Base-by-base conservation (phyloP, 768 basidiomycete genomes). In the Leucosporidium scottii region DNA sequence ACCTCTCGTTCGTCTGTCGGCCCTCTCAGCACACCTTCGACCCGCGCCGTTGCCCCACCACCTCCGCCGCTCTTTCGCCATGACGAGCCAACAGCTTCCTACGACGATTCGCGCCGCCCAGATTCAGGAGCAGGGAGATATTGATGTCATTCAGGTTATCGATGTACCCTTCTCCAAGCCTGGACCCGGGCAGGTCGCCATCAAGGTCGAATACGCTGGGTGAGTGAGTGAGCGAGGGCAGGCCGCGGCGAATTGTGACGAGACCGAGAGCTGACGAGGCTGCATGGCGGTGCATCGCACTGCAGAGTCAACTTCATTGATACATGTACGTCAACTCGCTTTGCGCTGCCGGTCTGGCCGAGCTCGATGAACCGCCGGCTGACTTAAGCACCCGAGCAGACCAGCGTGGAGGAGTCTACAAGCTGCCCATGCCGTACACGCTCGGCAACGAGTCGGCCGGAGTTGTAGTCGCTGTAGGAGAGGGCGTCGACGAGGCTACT, bases 381-480 rank as follows among this genome's bases (percentile, higher is more conserved):
- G 25, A 25, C n/a, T 54, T 23, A 21, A 88, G 75, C 25, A 27
- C 21, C 21, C 88, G 90, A 76, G 86, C 85, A 54, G 93, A 96
- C 77, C 85, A 83, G 75, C 82, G 92, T 53, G 74, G 77, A 10
- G 82, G 81, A 5, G 70, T 82, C 84, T 87, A 79, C 77, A 79
- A 73, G 49, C 65, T 72, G 4, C 68, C 74, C n/a, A 66, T 74
- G 54, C 77, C 75, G 8, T 82, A 83, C 48, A 82, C 84, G 18
- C 79, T 93, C 27, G 93, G 93, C 5, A 83, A 83, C 73, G 94
- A 98, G 78, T 83, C 83, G 0, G 82, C 89, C 2, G 96, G 96
- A 0, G 84, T 81, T 8, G 82, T 98, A 64, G 82, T 89, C 51
- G 82, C 83, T 18, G 80, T 94, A 7, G 84, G 89, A 21, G 80